Evolutionary conservation across 2,329 filamentous ascomycete species (phyloP), one percentile per base, ranked within the genome.

Genomic region (Fulvia fulva): DNA sequence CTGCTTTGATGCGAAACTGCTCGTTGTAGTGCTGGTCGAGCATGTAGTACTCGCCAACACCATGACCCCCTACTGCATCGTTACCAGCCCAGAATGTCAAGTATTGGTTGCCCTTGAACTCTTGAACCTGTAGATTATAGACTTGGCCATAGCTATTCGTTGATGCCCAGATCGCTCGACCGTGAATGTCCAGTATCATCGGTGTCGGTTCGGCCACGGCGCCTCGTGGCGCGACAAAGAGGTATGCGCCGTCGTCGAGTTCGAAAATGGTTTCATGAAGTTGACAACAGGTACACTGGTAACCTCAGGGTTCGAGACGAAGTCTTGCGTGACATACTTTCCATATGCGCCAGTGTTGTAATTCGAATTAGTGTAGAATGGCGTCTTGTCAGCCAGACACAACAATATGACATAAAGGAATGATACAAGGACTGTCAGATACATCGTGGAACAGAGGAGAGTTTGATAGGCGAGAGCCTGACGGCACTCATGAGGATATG

Each of bases 11-110:
- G 30, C 71, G 73, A 5, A 67, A 72, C 58, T 75, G 68, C 37
- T 77, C 55, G 46, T 55, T 59, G 30, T 68, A 65, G 30, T 65
- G 59, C 53, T 68, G 60, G 55, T 68, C 65, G 21, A 67, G 58
- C 78, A 82, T 78, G 57, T 78, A 75, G 59, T 78, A 77, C 54
- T 69, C 68, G 16, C 79, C 80, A 43, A 75, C 72, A 2, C 80
- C 78, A 64, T 80, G 76, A 1, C 78, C 79, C 1, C 74, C 73
- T n/a, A 76, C 74, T 30, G 76, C 73, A 62, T 78, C 74, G 16
- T 77, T 68, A 11, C 79, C 79, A n/a, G 75, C 72, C 78, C 78
- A 81, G 62, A 80, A 81, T 0, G 77, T 79, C 51, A 81, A 64
- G 66, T 79, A 80, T 8, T 70, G 64, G 58, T 78, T 65, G 1